Base-by-base conservation (phyloP, 2,329 filamentous ascomycete genomes). In the Zymoseptoria ardabiliae region DNA sequence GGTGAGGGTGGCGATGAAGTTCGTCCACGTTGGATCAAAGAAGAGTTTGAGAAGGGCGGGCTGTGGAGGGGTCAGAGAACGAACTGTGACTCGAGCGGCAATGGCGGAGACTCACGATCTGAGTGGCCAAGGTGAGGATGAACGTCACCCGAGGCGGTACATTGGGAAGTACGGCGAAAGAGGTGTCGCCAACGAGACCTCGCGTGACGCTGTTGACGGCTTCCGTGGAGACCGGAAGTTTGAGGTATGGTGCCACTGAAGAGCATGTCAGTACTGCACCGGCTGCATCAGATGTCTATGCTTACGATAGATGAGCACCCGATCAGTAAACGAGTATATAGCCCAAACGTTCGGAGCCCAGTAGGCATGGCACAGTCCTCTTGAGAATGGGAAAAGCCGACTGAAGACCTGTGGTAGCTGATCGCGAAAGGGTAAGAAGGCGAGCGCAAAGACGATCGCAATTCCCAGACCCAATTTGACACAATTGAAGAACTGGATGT, bases 311-410 rank as follows among this genome's bases (percentile, higher is more conserved):
- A 99, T 96, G 65, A 99, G 73, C 7, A 91, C 76, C 56, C 94
- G 83, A 70, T 99, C 94, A 1, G 82, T 78, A 72, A 97, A 96
- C 0, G 94, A 97, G 75, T 99, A 99, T 72, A 97, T 83, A 0
- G 94, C 93, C 94, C 94, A 99, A 1, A 96, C 79, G 67, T 99
- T 99, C 0, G 94, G 92, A 11, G 94, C 94, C 94, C 94, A 99
- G 74, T 99, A 99, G 0, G 94, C 94, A 77, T 99, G 94, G 72
- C 93, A 97, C 4, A 99, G 79, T 0, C 94, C 94, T 61, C 94
- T 82, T 0, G 91, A 91, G 73, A 99, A 99, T 0, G 94, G 94
- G 69, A 99, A 99, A 8, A 99, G 78, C 41, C 94, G 83, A 70
- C 85, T 87, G 61, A 94, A 75, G 21, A 99, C 79, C 76, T 97